Conservation (phyloP, 2,329 filamentous ascomycete genomes). For the Diaporthe sp. region DNA sequence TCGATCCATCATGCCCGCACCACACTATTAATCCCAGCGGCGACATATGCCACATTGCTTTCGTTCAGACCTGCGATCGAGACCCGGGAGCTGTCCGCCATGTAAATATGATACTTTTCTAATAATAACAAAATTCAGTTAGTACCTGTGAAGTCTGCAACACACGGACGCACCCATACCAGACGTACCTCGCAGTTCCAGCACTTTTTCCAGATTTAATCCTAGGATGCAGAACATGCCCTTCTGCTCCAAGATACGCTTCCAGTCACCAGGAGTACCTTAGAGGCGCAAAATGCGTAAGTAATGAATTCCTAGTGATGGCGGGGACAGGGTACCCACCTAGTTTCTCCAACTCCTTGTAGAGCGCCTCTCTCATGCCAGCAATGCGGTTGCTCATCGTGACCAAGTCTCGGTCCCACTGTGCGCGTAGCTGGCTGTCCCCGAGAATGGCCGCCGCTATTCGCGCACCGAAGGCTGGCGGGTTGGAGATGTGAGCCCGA, state of each 20-base stretch:
- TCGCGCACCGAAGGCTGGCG: constrained; percentile 52
- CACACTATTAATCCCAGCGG: constrained; percentile 42
- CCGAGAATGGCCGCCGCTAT: constrained; percentile 52
- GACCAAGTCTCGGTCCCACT: constrained; percentile 53
- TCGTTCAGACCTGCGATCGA: constrained; percentile 56
- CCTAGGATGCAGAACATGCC: constrained; percentile 63
- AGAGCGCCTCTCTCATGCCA: constrained; percentile 52
- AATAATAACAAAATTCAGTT: constrained; percentile 38
- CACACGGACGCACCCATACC: neutral
- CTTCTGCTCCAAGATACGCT: constrained; percentile 53
- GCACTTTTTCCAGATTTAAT: constrained; percentile 62
- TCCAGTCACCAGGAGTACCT: constrained; percentile 54
- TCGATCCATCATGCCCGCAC: neutral
- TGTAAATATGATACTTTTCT: constrained; percentile 55
- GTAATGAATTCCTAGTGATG: neutral
- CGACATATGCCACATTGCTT: constrained; percentile 51
- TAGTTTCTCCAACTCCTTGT: constrained; percentile 49
- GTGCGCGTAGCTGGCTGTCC: constrained; percentile 45
- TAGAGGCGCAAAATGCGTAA: neutral
- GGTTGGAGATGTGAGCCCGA: constrained; percentile 52
- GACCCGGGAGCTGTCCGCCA: constrained; percentile 55
- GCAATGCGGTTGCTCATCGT: constrained; percentile 55
- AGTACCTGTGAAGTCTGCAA: neutral
- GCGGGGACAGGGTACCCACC: neutral
- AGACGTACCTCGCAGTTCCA: constrained; percentile 48